These are phyloP conservation scores for Acrocalymma vagum DNA, from an alignment of 2,329 filamentous ascomycete species.

Conservation along the genomic window DNA sequence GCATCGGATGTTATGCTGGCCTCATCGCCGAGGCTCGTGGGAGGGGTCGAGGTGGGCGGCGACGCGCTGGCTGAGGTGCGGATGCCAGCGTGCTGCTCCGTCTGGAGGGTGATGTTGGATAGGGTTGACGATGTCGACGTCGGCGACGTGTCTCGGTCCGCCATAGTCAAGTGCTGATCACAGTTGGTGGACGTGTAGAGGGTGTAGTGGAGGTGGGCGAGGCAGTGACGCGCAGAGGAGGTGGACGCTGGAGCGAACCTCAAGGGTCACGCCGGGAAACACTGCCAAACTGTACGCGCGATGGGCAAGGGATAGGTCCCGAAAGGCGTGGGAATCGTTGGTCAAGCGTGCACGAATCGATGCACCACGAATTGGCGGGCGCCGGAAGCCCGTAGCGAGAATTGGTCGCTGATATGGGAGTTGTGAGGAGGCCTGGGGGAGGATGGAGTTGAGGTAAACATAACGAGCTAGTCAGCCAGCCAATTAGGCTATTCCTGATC, in stretches of 20 bases:
- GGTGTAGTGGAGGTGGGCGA: slow-evolving; percentile 31
- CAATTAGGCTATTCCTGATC: slow-evolving; percentile 46
- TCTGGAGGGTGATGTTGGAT: slow-evolving; percentile 51
- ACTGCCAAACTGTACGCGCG: slow-evolving; percentile 44
- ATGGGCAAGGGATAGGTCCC: slow-evolving; percentile 19
- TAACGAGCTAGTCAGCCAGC: slow-evolving; percentile 44
- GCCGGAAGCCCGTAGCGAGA: slow-evolving; percentile 22
- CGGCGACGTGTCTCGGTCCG: slow-evolving; percentile 44
- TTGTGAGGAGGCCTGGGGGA: slow-evolving; percentile 32
- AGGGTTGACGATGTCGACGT: slow-evolving; percentile 51
- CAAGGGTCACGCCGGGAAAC: slow-evolving; percentile 37
- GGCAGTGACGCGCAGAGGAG: slow-evolving; percentile 43
- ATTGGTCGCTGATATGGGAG: slow-evolving; percentile 34
- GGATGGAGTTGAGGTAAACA: slow-evolving; percentile 43
- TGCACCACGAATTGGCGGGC: slow-evolving; percentile 35
- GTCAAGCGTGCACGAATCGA: slow-evolving; percentile 28
- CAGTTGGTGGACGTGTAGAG: slow-evolving; percentile 26
- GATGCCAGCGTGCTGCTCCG: slow-evolving; percentile 38
- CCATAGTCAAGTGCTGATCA: slow-evolving; percentile 34
- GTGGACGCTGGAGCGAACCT: slow-evolving; percentile 30
- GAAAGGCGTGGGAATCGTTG: slow-evolving; percentile 20
- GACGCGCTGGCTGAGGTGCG: slow-evolving; percentile 61
- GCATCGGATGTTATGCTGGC: slow-evolving; percentile 61
- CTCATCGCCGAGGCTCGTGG: slow-evolving; percentile 71
- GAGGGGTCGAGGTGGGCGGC: slow-evolving; percentile 67